These are phyloP conservation scores for Smittium mucronatum DNA, from an alignment of 371 early-diverging fungal genomes.

Conservation along the genomic window DNA sequence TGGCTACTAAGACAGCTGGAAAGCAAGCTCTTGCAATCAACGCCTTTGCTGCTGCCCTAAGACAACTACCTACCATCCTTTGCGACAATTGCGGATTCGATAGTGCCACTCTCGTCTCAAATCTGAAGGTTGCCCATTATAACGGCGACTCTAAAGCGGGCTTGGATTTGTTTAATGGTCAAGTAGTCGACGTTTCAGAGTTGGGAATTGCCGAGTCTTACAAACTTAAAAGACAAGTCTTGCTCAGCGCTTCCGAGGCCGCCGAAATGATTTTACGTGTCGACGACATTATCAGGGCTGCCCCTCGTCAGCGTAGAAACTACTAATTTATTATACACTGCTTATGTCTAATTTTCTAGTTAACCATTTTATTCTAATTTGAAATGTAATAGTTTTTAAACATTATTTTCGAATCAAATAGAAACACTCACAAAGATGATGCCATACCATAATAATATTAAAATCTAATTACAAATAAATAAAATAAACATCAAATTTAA, in stretches of 20 bases:
- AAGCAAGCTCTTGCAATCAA: slow-evolving; percentile 96
- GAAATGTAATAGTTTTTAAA: too few relatives aligned
- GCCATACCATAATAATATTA: too few relatives aligned
- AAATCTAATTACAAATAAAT: too few relatives aligned
- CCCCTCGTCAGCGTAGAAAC: slow-evolving; percentile 55
- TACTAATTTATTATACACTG: slow-evolving; percentile 15
- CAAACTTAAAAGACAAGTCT: slow-evolving; percentile 95
- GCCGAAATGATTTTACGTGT: slow-evolving; percentile 99
- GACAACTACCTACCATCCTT: slow-evolving; percentile 94
- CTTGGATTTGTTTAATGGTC: slow-evolving; percentile 80
- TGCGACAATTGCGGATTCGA: slow-evolving; percentile 99
- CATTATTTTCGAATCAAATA: too few relatives aligned
- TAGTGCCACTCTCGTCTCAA: slow-evolving; percentile 82
- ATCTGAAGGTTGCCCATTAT: slow-evolving; percentile 85
- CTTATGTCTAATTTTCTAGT: background rate
- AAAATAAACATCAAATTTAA: too few relatives aligned
- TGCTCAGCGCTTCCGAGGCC: slow-evolving; percentile 94
- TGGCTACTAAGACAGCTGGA: slow-evolving; percentile 82
- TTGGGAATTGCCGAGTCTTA: slow-evolving; percentile 94
- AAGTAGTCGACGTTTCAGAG: slow-evolving; percentile 70
- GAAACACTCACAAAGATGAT: too few relatives aligned
- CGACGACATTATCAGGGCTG: slow-evolving; percentile 96
- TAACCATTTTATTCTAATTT: too few relatives aligned
- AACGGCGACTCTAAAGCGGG: slow-evolving; percentile 71
- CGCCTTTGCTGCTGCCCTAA: slow-evolving; percentile 90